Evolutionary conservation across 768 basidiomycete species (phyloP), one percentile per base, ranked within the genome.

Genomic region (Russula lepida): DNA sequence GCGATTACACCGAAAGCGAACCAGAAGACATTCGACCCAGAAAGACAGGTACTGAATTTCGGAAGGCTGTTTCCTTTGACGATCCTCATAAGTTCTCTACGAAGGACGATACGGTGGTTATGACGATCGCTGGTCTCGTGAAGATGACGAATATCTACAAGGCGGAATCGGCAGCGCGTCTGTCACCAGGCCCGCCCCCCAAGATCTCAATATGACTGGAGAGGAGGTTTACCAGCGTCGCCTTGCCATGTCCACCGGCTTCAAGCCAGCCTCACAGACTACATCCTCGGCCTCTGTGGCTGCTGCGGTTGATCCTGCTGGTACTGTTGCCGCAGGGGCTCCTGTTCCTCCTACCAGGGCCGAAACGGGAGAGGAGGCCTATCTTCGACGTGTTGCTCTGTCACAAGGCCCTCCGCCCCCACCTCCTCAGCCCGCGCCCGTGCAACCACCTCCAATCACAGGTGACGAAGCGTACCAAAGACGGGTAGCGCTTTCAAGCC

Each of bases 191-290:
- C 60, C 71, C 2, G 37, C 79, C 19, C 73, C 72, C 1, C 71
- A 80, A 0, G 78, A 81, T 30, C 71, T 72, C 35, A 74, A 71
- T 39, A 73, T 85, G 65, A 83, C 83, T 3, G 89, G 88, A n/a
- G 89, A 92, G 51, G 90, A 89, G 68, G 88, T 85, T 1, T 91
- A 83, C 68, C 84, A 84, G 65, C 83, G 85, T 44, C 83, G 89
- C 13, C 74, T 89, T 12, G 86, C 85, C n/a, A 75, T 91, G 79
- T 84, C 84, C 9, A 61, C 69, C n/a, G 73, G 72, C 30, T 63
- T 64, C 43, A 65, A 64, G n/a, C 67, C 66, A 4, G 19, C 21
- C 21, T 53, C 19, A 60, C 56, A 39, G 39, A 58, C 15, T 35
- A 63, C 21, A 30, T 54, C 15, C 30, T 59, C 32, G 21, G 25